These are phyloP conservation scores for Terfezia claveryi DNA, from an alignment of 495 filamentous ascomycete species.

Conservation along the genomic window DNA sequence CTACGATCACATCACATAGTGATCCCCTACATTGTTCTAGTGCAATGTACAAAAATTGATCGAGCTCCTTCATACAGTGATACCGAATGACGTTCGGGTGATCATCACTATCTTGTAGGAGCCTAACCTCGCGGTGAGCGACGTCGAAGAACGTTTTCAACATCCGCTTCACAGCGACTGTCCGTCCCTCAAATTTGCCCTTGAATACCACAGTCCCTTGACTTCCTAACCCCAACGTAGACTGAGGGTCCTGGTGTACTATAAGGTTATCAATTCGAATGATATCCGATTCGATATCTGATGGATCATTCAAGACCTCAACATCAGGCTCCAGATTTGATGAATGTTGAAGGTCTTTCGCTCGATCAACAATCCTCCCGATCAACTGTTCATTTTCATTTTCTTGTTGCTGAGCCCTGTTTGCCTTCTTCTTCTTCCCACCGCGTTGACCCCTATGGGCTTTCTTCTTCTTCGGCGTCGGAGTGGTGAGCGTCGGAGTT, in stretches of 20 bases:
- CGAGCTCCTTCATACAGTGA: slow-evolving; percentile 67
- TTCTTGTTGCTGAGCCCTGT: slow-evolving; percentile 24
- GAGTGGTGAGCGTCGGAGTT: not conserved
- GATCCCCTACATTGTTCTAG: slow-evolving; percentile 90
- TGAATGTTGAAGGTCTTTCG: slow-evolving; percentile 22
- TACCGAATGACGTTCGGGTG: slow-evolving; percentile 94
- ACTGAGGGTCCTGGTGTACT: slow-evolving; percentile 40
- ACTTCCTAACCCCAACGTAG: slow-evolving; percentile 31
- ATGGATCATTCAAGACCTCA: slow-evolving; percentile 24
- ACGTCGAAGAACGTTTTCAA: slow-evolving; percentile 85
- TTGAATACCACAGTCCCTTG: slow-evolving; percentile 71
- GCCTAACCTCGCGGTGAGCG: slow-evolving; percentile 74
- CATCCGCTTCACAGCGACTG: slow-evolving; percentile 94
- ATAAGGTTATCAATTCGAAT: slow-evolving; percentile 50
- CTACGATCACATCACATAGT: slow-evolving; percentile 66
- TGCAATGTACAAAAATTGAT: slow-evolving; percentile 89
- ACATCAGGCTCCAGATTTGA: slow-evolving; percentile 16
- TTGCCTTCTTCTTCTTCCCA: slow-evolving; percentile 50
- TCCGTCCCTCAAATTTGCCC: slow-evolving; percentile 70
- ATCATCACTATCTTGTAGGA: slow-evolving; percentile 81
- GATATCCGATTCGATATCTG: slow-evolving; percentile 35
- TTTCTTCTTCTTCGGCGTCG: slow-evolving; percentile 54
- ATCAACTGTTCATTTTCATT: slow-evolving; percentile 22
- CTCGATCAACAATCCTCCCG: slow-evolving; percentile 25
- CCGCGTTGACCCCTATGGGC: slow-evolving; percentile 61